Conservation (phyloP, 305 asterid genomes). For the Rubia tinctorum region DNA sequence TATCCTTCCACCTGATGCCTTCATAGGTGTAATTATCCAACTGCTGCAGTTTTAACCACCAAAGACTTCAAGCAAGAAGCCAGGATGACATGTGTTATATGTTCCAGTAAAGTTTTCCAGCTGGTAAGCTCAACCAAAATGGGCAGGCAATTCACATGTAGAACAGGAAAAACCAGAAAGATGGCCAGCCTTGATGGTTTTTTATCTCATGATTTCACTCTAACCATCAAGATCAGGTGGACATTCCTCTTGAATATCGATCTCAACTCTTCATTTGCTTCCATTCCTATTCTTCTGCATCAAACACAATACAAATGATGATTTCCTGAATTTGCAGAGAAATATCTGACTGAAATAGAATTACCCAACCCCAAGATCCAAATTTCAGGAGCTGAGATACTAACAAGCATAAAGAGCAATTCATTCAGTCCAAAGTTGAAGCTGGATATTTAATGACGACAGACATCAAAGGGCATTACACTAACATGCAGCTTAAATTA, state of each 20-base stretch:
- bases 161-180: neutral
- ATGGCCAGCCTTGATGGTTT: neutral
- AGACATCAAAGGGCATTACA: neutral
- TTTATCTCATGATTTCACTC: constrained; percentile 50
- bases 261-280: constrained; percentile 93
- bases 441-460: neutral
- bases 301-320: constrained; percentile 1
- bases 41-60: neutral
- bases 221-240: constrained; percentile 82
- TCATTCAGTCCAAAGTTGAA: neutral
- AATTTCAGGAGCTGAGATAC: neutral
- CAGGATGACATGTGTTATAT: neutral
- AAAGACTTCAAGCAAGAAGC: too few relatives aligned
- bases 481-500: neutral
- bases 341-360: neutral
- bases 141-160: neutral
- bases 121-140: constrained; percentile 6
- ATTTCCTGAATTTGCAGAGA: neutral
- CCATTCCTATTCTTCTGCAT: constrained; percentile 87
- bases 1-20: neutral
- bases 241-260: constrained; percentile 75
- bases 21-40: neutral
- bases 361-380: neutral
- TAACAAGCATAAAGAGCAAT: neutral
- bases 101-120: neutral